Evolutionary conservation across 257 asterid genomes (phyloP).

Genomic region (Solanum paucissectum): DNA sequence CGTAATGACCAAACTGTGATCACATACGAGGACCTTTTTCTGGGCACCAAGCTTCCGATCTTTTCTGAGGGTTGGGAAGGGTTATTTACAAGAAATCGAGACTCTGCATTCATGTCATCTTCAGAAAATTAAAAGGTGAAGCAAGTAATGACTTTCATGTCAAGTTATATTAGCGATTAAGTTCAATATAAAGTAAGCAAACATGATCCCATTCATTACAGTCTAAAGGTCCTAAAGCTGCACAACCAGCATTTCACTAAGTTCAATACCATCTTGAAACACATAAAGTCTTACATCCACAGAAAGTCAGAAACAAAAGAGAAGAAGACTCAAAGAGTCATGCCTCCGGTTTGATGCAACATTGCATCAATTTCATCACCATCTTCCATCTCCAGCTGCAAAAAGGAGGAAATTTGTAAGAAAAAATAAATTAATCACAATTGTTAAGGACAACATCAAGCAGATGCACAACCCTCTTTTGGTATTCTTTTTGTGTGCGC

Average conservation of each 20-base stretch:
- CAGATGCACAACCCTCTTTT: neutral
- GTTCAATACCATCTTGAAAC: neutral
- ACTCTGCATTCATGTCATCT: neutral
- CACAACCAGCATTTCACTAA: neutral
- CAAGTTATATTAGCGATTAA: neutral
- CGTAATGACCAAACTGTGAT: neutral
- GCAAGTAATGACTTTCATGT: neutral
- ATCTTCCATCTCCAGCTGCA: slow-evolving; percentile 27
- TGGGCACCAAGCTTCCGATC: neutral
- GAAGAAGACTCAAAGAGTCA: neutral
- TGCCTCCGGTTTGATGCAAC: slow-evolving; percentile 24
- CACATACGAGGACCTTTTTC: neutral
- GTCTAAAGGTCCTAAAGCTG: neutral
- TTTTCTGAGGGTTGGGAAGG: neutral
- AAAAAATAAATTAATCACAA: neutral
- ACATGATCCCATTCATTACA: neutral
- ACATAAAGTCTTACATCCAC: neutral
- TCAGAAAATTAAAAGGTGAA: neutral
- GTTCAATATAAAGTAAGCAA: neutral
- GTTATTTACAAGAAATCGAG: neutral
- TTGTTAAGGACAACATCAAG: neutral
- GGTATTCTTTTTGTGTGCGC: neutral
- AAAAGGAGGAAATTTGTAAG: neutral
- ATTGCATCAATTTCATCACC: slow-evolving; percentile 24
- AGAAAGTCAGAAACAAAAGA: neutral